Conservation (phyloP, 1,139 yeast genomes). For the Kazachstania sp. region DNA sequence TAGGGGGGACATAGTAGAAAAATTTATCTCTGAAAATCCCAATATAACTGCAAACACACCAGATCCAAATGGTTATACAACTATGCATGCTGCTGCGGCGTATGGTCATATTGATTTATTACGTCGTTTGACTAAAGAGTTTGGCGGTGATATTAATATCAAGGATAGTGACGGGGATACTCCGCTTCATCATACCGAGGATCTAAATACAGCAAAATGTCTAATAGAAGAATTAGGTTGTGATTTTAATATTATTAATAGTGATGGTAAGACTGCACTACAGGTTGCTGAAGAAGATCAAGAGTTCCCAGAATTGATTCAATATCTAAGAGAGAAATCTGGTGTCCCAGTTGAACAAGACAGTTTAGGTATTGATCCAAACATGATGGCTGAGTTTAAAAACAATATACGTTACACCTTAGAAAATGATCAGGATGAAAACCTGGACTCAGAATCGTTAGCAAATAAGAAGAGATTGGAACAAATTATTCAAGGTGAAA, state of each 20-base stretch:
- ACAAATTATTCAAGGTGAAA: constrained; percentile 63
- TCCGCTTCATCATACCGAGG: constrained; percentile 87
- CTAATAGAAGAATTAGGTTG: constrained; percentile 63
- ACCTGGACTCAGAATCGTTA: constrained; percentile 38
- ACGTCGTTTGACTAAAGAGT: constrained; percentile 41
- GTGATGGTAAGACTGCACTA: constrained; percentile 62
- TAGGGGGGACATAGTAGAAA: constrained; percentile 49
- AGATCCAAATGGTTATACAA: constrained; percentile 92
- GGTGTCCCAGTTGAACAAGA: constrained; percentile 33
- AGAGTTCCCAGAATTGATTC: constrained; percentile 71
- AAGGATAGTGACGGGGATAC: constrained; percentile 90
- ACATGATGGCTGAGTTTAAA: constrained; percentile 35
- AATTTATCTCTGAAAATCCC: constrained; percentile 40
- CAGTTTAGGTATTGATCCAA: constrained; percentile 38
- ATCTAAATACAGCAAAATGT: constrained; percentile 50
- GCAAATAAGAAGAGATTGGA: constrained; percentile 59
- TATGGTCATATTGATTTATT: constrained; percentile 74
- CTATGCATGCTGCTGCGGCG: constrained; percentile 94
- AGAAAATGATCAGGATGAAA: constrained; percentile 36
- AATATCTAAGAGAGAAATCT: constrained; percentile 46
- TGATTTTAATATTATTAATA: constrained; percentile 52
- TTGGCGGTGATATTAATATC: constrained; percentile 74
- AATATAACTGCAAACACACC: constrained; percentile 55
- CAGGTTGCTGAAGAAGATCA: constrained; percentile 73
- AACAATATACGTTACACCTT: constrained; percentile 48